Conservation (phyloP, 2,329 filamentous ascomycete species). For the Aspergillus sp. region DNA sequence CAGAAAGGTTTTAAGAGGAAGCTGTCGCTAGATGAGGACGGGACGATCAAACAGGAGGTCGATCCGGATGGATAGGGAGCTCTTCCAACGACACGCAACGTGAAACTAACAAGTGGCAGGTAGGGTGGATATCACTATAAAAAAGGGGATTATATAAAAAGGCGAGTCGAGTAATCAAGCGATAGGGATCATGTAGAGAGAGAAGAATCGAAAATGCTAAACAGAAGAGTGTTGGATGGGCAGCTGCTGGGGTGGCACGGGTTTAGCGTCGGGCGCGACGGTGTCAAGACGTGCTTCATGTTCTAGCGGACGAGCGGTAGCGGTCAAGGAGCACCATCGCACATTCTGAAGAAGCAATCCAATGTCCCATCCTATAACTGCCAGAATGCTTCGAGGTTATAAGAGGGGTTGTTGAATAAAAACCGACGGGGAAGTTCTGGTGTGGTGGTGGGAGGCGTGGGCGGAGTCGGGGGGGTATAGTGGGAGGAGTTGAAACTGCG, state of each 20-base stretch:
- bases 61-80: too few relatives aligned
- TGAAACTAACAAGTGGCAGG: too few relatives aligned
- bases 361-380: constrained; percentile 7
- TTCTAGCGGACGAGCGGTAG: constrained; percentile 13
- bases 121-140: background rate
- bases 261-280: constrained; percentile 16
- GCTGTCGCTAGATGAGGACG: background rate
- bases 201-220: background rate
- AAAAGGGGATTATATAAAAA: background rate
- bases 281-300: constrained; percentile 15
- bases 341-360: constrained; percentile 10
- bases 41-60: background rate
- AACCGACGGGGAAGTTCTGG: too few relatives aligned
- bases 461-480: background rate
- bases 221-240: background rate
- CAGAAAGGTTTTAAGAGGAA: background rate
- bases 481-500: constrained; percentile 7
- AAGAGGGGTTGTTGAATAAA: too few relatives aligned
- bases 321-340: constrained; percentile 19
- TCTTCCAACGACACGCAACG: too few relatives aligned
- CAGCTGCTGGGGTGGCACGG: constrained; percentile 6
- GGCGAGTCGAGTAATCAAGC: background rate
- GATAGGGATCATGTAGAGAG: background rate
- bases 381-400: too few relatives aligned
- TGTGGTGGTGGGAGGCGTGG: too few relatives aligned